These are phyloP conservation scores for Nicotiana tabacum DNA, from an alignment of 257 asterid species.

Conservation along the genomic window DNA sequence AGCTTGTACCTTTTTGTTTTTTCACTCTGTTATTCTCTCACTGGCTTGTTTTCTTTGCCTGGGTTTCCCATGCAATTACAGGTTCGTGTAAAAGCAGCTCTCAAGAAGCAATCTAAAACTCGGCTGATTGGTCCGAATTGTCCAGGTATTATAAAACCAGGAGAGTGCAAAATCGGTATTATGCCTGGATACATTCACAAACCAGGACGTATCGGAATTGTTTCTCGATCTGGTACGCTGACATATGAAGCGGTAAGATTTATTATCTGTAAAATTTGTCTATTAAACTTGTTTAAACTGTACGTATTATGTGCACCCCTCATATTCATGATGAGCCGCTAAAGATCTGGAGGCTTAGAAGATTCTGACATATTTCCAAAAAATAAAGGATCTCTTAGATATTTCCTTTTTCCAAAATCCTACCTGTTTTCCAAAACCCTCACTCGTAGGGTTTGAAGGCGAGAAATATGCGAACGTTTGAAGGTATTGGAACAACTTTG, in stretches of 20 bases:
- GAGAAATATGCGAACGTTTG: neutral
- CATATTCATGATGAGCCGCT: neutral
- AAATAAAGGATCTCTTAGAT: no score
- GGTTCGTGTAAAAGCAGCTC: slow-evolving; percentile 89
- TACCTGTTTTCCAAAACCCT: neutral
- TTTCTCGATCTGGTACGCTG: slow-evolving; percentile 84
- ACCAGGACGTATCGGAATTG: slow-evolving; percentile 97
- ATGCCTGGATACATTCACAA: slow-evolving; percentile 99
- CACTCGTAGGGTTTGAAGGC: no score
- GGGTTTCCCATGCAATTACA: slow-evolving; percentile 20
- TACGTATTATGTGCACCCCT: neutral
- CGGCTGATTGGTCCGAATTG: slow-evolving; percentile 96
- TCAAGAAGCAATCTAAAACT: slow-evolving; percentile 78
- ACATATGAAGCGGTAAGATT: slow-evolving; percentile 83
- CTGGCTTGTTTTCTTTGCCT: neutral
- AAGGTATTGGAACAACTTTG: neutral
- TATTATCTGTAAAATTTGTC: slow-evolving; percentile 6
- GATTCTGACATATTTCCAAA: neutral
- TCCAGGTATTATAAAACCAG: slow-evolving; percentile 98
- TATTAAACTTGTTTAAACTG: neutral
- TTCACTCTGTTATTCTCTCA: neutral
- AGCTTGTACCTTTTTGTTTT: neutral
- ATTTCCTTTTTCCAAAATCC: no score
- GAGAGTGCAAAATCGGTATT: slow-evolving; percentile 97
- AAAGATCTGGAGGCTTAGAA: neutral